A percentile compares a stretch with the other conserved stretches of the same genome.
Conservation (phyloP, 2,329 filamentous ascomycete genomes). For the Beauveria pseudobassiana region DNA sequence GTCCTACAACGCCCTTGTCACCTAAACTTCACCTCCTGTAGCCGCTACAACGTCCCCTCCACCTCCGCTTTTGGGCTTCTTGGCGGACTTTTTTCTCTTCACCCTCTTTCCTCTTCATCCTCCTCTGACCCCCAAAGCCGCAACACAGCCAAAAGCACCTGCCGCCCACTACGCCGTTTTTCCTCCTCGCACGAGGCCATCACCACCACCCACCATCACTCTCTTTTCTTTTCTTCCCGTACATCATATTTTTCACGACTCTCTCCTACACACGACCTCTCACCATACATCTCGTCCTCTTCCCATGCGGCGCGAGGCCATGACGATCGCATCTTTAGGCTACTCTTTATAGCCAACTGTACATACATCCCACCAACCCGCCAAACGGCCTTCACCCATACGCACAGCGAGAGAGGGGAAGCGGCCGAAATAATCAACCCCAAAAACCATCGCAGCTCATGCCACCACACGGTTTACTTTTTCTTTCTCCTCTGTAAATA, state of each 20-base stretch:
- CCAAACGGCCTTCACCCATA: not conserved
- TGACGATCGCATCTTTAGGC: not conserved
- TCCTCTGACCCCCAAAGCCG: not conserved
- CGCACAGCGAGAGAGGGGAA: not conserved
- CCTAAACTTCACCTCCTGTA: not conserved
- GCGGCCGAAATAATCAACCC: not conserved
- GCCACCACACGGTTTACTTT: not conserved
- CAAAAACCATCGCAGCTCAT: not conserved
- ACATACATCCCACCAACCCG: not conserved
- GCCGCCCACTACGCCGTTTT: not conserved
- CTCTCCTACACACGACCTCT: not conserved
- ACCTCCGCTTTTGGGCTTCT: not conserved
- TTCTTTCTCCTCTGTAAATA: not conserved
- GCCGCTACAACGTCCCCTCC: not conserved
- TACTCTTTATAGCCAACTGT: slow-evolving; percentile 1
- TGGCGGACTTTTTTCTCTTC: not conserved
- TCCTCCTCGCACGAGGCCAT: slow-evolving; percentile 6
- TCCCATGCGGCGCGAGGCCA: not conserved
- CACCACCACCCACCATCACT: slow-evolving; percentile 5
- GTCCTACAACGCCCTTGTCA: not conserved
- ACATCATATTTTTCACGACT: not conserved
- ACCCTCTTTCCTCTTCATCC: not conserved
- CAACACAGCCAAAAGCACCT: not conserved
- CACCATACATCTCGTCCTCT: not conserved
- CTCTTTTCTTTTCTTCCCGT: not conserved